Evolutionary conservation across 75 land plant species (phyloP), one percentile per base, ranked within the genome.

Genomic region (Cryptomeria japonica): DNA sequence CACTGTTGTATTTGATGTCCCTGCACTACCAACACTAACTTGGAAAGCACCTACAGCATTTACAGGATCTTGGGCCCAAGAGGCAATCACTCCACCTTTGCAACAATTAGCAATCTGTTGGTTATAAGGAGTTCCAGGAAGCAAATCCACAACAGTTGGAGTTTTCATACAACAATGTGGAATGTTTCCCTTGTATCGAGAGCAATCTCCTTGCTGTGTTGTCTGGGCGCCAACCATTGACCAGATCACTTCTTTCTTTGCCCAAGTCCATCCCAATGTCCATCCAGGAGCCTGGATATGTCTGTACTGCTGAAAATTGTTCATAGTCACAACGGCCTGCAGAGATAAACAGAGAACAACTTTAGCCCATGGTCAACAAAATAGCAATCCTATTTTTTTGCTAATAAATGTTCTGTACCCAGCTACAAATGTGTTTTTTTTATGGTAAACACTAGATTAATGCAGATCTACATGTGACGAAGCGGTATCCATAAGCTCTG

Each of bases 211-310:
- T 75, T 94, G 95, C 61, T 86, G 87, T 22, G 93, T 94, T 11
- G 95, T 64, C 87, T 94, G 93, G 31, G 92, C 92, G 25, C 96
- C 96, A 15, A 89, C 86, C 95, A 95, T 95, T 47, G 86, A 53
- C 96, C 96, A 95, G 18, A 95, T 92, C n/a, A 95, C 90, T 88
- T 95, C 96, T 84, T 92, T 94, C 91, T 89, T 92, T 42, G 91
- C 89, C 96, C 96, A 95, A 7, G 92, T 84, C 96, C 96, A 95
- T 15, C 92, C 92, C 39, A 95, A 41, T 12, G 87, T 89, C 95
- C 95, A 94, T 32, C 95, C 95, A 5, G 95, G 95, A 16, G 92
- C 49, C 55, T 94, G 87, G 55, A 94, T 94, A 87, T 94, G 95
- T 15, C 95, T 88, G 75, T 93, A 94, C 87, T 93, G 83, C 86